Percentiles rank a stretch among this genome's conserved stretches.
phyloP scores from a whole-genome alignment of 345 rosid genomes.

The Limnanthes douglasii region DNA sequence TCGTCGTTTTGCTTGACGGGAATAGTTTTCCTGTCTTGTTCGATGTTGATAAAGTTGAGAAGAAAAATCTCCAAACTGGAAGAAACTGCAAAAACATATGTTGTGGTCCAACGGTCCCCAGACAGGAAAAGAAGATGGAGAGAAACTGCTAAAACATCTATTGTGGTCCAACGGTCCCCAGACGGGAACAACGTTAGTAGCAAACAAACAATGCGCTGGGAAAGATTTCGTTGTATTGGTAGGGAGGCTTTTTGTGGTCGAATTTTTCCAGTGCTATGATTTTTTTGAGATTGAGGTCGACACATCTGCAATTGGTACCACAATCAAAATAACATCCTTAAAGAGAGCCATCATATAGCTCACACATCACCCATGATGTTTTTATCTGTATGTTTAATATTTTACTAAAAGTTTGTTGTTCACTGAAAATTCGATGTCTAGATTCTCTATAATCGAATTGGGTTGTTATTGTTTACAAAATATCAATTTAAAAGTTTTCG shows the following conservation, averaged over 20 bases:
- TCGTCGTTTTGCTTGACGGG: conserved; percentile 70
- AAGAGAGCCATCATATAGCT: too few relatives aligned
- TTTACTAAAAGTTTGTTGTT: too few relatives aligned
- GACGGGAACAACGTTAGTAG: conserved; percentile 41
- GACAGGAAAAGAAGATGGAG: conserved; percentile 47
- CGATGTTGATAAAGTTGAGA: conserved; percentile 67
- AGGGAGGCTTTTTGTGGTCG: conserved; percentile 52
- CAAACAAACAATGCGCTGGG: conserved; percentile 79
- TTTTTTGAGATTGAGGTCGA: conserved; percentile 52
- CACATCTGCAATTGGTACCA: conserved; percentile 33
- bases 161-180: conserved; percentile 96
- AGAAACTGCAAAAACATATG: too few relatives aligned
- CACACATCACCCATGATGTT: too few relatives aligned
- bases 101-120: conserved; percentile 52
- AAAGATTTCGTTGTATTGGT: conserved; percentile 73
- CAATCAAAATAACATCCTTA: conserved; percentile 44
- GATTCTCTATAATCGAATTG: too few relatives aligned
- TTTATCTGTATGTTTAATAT: too few relatives aligned
- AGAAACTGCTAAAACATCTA: conserved; percentile 44
- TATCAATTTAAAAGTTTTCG: too few relatives aligned
- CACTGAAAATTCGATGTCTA: too few relatives aligned
- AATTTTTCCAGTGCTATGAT: conserved; percentile 73
- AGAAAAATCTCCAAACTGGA: conserved; percentile 72
- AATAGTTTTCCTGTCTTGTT: conserved; percentile 85
- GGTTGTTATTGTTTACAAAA: too few relatives aligned